phyloP scores from a whole-genome alignment of 2,329 filamentous ascomycete genomes.

The Geoglossum cookeanum region DNA sequence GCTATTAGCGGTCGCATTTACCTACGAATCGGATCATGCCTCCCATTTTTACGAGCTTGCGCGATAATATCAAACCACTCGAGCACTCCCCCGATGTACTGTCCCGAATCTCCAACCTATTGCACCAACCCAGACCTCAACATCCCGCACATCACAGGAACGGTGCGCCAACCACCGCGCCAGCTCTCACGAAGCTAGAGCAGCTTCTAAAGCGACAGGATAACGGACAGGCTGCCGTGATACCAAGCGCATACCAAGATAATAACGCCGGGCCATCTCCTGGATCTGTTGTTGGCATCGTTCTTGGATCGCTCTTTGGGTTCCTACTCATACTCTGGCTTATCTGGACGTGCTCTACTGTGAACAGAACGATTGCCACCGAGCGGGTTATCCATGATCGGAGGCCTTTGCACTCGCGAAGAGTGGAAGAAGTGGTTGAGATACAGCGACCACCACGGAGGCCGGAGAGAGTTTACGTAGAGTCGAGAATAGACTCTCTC shows the following conservation, averaged over 20 bases:
- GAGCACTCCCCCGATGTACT: neutral
- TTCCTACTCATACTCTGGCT: constrained; percentile 35
- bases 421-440: neutral
- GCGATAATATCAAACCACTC: neutral
- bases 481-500: neutral
- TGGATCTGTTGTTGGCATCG: constrained; percentile 26
- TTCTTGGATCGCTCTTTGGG: constrained; percentile 28
- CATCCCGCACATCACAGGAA: neutral
- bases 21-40: constrained; percentile 1
- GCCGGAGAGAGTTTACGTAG: constrained; percentile 5
- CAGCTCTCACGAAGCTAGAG: neutral
- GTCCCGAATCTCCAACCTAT: neutral
- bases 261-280: constrained; percentile 16
- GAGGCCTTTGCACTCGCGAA: neutral
- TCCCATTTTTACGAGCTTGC: neutral
- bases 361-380: constrained; percentile 24
- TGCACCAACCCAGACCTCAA: neutral
- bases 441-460: neutral
- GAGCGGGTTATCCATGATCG: neutral
- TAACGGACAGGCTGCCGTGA: neutral
- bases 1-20: neutral
- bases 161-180: neutral
- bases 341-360: constrained; percentile 24
- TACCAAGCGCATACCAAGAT: constrained; percentile 1
- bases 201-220: neutral